A percentile compares a stretch with the other conserved stretches of the same genome.
Evolutionary conservation across 2,329 filamentous ascomycete genomes (phyloP).

Genomic region (Helicocarpus griseus): DNA sequence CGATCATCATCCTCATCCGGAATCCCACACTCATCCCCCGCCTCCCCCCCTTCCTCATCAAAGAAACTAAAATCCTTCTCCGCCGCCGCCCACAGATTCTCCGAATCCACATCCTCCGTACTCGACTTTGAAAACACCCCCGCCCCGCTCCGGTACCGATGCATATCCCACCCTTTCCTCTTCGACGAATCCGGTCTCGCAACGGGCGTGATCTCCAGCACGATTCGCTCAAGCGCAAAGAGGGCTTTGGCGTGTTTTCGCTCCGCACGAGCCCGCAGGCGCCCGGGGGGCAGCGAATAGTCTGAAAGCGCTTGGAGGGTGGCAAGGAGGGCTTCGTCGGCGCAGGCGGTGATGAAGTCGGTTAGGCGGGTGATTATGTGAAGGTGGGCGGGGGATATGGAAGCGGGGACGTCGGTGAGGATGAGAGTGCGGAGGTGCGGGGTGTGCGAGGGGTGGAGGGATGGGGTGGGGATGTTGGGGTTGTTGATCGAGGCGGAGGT

Average conservation of each 20-base stretch:
- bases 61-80: slow-evolving; percentile 54
- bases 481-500: no score
- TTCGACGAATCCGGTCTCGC: slow-evolving; percentile 11
- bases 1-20: slow-evolving; percentile 24
- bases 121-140: slow-evolving; percentile 39
- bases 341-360: slow-evolving; percentile 47
- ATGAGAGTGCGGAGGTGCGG: slow-evolving; percentile 46
- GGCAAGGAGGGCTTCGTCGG: slow-evolving; percentile 45
- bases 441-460: slow-evolving; percentile 46
- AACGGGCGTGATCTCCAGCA: slow-evolving; percentile 44
- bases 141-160: slow-evolving; percentile 37
- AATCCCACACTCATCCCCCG: slow-evolving; percentile 38
- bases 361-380: slow-evolving; percentile 37
- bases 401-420: slow-evolving; percentile 46
- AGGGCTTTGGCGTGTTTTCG: slow-evolving; percentile 40
- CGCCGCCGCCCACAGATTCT: slow-evolving; percentile 51
- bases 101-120: slow-evolving; percentile 50
- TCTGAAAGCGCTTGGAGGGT: slow-evolving; percentile 44
- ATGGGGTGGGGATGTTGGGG: slow-evolving; percentile 20
- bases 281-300: slow-evolving; percentile 50
- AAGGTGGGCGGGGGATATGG: slow-evolving; percentile 33
- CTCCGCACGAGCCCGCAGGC: slow-evolving; percentile 40
- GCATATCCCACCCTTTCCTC: slow-evolving; percentile 27
- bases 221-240: slow-evolving; percentile 47
- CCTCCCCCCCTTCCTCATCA: slow-evolving; percentile 32